Base-by-base conservation (phyloP, 2,329 filamentous ascomycete species). In the Fusarium temperatum region DNA sequence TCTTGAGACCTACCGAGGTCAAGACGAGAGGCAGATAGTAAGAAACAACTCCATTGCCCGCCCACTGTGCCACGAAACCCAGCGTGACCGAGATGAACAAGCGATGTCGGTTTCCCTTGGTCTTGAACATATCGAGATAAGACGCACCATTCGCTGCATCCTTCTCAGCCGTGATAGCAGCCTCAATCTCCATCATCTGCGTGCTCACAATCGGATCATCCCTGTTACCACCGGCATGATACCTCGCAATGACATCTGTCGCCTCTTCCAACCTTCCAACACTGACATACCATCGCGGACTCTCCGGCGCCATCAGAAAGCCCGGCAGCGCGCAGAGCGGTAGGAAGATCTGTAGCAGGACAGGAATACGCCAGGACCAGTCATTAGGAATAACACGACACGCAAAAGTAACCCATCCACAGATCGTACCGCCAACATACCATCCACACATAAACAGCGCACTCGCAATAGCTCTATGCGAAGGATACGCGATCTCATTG, bases 401-500 rank as follows among this genome's bases (percentile, higher is more conserved):
- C 12, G 36, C 64, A 24, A 66, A 66, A 0, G 64, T 66, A 2
- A 66, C 64, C 64, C 60, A 66, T 17, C 50, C 64, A 15, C 60
- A 50, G n/a, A 64, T 48, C 1, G 62, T 38, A 11, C 64, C 62
- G 22, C 64, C 64, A 1, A 66, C 50, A 18, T 65, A 66, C 26
- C 51, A 66, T 0, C 64, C 60, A 26, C 64, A 66, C 64, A 65
- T 64, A 22, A 65, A 66, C 10, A 64, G 2, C 12, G 64, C 61
- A 6, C 60, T 57, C 3, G 64, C 60, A 20, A 66, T 66, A 10
- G 64, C 38, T 44, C 60, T 28, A 26, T 66, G 64, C 7, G 64
- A 65, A 18, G 60, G 64, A 30, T 58, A 66, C 8, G 64, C 60
- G 1, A 66, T 66, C 50, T 66, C 64, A 2, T 66, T 66, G 1